These are phyloP conservation scores for Cyclocybe cylindracea DNA, from an alignment of 768 basidiomycete genomes.

Conservation along the genomic window DNA sequence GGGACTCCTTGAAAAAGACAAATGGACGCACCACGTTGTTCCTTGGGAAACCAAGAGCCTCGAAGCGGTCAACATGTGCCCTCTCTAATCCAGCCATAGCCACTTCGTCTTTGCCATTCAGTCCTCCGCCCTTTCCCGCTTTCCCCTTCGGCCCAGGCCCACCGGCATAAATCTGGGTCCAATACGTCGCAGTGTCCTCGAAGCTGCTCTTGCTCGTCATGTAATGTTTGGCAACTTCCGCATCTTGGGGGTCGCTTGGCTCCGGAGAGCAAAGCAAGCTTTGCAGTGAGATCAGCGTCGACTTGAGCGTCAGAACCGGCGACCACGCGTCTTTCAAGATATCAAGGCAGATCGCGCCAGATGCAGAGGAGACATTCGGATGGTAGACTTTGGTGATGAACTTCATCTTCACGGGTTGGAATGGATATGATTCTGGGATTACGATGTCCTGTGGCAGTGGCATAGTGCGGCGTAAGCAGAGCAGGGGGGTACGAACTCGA, in stretches of 20 bases:
- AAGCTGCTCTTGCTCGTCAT: conserved; percentile 86
- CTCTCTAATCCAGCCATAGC: conserved; percentile 82
- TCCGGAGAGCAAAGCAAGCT: conserved; percentile 92
- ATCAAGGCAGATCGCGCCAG: conserved; percentile 94
- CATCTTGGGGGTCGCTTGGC: conserved; percentile 96
- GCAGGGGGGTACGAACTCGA: conserved; percentile 5
- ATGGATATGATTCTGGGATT: conserved; percentile 89
- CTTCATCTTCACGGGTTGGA: conserved; percentile 97
- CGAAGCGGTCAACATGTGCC: conserved; percentile 84
- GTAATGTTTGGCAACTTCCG: conserved; percentile 97
- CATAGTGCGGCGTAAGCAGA: conserved; percentile 1
- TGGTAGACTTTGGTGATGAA: conserved; percentile 97
- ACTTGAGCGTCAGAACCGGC: conserved; percentile 93
- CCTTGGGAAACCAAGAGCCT: conserved; percentile 79
- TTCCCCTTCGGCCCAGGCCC: conserved; percentile 56
- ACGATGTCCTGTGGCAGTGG: conserved; percentile 71
- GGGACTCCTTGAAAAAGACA: neutral
- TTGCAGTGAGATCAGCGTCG: conserved; percentile 93
- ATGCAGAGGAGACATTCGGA: conserved; percentile 92
- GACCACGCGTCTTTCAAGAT: conserved; percentile 91
- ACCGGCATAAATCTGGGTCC: conserved; percentile 91
- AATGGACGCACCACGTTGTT: conserved; percentile 75
- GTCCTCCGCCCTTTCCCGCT: conserved; percentile 41
- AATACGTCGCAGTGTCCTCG: conserved; percentile 90
- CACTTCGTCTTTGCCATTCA: conserved; percentile 52